Conservation (phyloP, 2,329 filamentous ascomycete species). For the Xylariales sp. region DNA sequence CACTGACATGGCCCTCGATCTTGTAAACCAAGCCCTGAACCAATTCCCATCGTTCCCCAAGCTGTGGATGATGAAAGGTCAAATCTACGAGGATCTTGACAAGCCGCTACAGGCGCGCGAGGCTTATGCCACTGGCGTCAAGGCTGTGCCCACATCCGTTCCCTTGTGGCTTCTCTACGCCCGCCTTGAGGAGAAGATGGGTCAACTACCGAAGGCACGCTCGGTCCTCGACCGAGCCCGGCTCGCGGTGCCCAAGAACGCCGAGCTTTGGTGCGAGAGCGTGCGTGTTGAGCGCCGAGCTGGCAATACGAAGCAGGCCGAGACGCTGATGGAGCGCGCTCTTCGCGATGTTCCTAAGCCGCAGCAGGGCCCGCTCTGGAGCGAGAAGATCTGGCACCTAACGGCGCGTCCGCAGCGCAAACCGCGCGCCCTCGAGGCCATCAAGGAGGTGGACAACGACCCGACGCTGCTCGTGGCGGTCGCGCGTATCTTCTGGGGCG, state of each 20-base stretch:
- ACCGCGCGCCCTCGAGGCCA: slow-evolving; percentile 84
- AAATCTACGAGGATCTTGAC: slow-evolving; percentile 84
- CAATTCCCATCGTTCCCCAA: slow-evolving; percentile 83
- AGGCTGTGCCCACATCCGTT: slow-evolving; percentile 78
- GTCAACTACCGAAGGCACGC: slow-evolving; percentile 84
- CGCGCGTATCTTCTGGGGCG: slow-evolving; percentile 92
- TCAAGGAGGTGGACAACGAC: slow-evolving; percentile 95
- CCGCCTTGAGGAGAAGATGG: slow-evolving; percentile 79
- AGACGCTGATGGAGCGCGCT: slow-evolving; percentile 88
- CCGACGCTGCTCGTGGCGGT: slow-evolving; percentile 85
- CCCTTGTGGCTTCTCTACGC: slow-evolving; percentile 87
- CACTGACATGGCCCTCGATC: slow-evolving; percentile 74
- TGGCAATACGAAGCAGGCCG: slow-evolving; percentile 77
- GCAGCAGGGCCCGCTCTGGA: slow-evolving; percentile 78
- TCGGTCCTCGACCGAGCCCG: slow-evolving; percentile 90
- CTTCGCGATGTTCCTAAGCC: slow-evolving; percentile 80
- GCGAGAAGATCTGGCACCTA: slow-evolving; percentile 91
- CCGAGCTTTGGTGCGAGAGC: slow-evolving; percentile 88
- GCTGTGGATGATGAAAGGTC: slow-evolving; percentile 98
- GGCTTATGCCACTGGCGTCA: slow-evolving; percentile 82
- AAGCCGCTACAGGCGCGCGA: slow-evolving; percentile 83
- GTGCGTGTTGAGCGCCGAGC: slow-evolving; percentile 87
- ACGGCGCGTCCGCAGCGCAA: slow-evolving; percentile 91
- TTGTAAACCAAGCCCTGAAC: slow-evolving; percentile 81
- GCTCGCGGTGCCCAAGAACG: slow-evolving; percentile 78